Conservation (phyloP, 495 filamentous ascomycete genomes). For the Aspergillus ellipticus region DNA sequence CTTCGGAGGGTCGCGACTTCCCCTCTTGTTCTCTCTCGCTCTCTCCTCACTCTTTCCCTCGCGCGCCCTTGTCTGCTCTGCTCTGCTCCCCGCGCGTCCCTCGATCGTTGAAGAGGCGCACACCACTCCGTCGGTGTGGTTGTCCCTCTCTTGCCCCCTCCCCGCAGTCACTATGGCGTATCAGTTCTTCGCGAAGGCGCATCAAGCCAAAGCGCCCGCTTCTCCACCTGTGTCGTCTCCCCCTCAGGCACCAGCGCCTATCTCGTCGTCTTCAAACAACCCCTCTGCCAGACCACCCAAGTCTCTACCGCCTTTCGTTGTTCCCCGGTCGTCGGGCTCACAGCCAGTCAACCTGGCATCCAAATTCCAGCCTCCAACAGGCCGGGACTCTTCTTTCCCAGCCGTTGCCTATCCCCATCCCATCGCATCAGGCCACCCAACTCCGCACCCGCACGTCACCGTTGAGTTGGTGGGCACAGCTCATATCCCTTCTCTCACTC, state of each 20-base stretch:
- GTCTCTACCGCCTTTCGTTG: slow-evolving; percentile 27
- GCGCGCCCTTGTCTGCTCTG: background rate
- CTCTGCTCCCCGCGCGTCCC: background rate
- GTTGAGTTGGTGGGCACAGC: slow-evolving; percentile 56
- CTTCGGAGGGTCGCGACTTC: background rate
- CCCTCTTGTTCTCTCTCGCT: slow-evolving; percentile 3
- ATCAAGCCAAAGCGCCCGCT: slow-evolving; percentile 24
- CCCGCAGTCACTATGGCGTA: slow-evolving; percentile 30
- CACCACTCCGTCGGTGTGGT: background rate
- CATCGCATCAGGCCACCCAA: slow-evolving; percentile 27
- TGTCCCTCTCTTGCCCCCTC: background rate
- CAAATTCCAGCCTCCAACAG: slow-evolving; percentile 22
- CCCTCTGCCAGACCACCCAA: slow-evolving; percentile 26
- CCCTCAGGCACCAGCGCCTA: slow-evolving; percentile 15
- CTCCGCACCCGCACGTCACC: slow-evolving; percentile 42
- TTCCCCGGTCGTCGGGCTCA: slow-evolving; percentile 15
- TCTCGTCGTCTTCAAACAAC: slow-evolving; percentile 10
- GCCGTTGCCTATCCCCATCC: slow-evolving; percentile 31
- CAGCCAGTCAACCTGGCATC: slow-evolving; percentile 17
- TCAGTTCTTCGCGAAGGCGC: slow-evolving; percentile 40
- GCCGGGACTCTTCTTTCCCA: slow-evolving; percentile 26
- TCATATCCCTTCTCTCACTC: slow-evolving; percentile 70
- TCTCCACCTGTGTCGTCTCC: slow-evolving; percentile 28
- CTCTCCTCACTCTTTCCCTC: slow-evolving; percentile 1
- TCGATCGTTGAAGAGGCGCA: background rate